Percentiles rank a stretch among this genome's conserved stretches.
Conservation (phyloP, 768 basidiomycete species). For the Psilocybe azurescens region DNA sequence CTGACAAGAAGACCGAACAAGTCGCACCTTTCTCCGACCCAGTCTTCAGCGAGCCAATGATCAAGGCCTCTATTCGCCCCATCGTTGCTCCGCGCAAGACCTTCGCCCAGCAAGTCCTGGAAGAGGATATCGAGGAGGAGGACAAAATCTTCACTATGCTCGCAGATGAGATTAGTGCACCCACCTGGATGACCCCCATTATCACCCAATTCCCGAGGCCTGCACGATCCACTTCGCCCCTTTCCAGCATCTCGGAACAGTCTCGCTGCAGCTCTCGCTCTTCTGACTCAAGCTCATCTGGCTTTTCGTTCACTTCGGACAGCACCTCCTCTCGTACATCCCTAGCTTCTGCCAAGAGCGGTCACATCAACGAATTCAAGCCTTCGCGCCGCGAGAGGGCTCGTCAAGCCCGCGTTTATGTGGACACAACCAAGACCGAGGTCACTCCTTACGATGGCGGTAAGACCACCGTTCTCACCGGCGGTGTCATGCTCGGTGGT, state of each 20-base stretch:
- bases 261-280: constrained; percentile 77
- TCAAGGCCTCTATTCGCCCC: constrained; percentile 14
- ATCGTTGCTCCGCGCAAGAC: constrained; percentile 50
- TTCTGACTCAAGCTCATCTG: constrained; percentile 67
- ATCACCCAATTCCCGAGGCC: constrained; percentile 61
- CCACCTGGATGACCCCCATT: constrained; percentile 76
- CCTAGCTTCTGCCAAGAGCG: constrained; percentile 38
- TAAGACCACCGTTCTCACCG: constrained; percentile 87
- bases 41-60: constrained; percentile 25
- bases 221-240: constrained; percentile 58
- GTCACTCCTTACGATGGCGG: constrained; percentile 89
- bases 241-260: constrained; percentile 63
- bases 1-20: constrained; percentile 49
- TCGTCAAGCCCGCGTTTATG: constrained; percentile 70
- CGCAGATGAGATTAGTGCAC: constrained; percentile 70
- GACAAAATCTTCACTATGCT: constrained; percentile 78
- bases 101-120: constrained; percentile 74
- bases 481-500: constrained; percentile 85
- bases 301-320: constrained; percentile 58
- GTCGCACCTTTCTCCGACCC: constrained; percentile 25
- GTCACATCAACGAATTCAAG: constrained; percentile 40
- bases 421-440: constrained; percentile 77
- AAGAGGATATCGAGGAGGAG: constrained; percentile 74
- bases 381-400: constrained; percentile 71
- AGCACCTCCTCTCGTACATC: constrained; percentile 53